phyloP scores from a whole-genome alignment of 2,329 filamentous ascomycete genomes.

The Xylaria sp. region DNA sequence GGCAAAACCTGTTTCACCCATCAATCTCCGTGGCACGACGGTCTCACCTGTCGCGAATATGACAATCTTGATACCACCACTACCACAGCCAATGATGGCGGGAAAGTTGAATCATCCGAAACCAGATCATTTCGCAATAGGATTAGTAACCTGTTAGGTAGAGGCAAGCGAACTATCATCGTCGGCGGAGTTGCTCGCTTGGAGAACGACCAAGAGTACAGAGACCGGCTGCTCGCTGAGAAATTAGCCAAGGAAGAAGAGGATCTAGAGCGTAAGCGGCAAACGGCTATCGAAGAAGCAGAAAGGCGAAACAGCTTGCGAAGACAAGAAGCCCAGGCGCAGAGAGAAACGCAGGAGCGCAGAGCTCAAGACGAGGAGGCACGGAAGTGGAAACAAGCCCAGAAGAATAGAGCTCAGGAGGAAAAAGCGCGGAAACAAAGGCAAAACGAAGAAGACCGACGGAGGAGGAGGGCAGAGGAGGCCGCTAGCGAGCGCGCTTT shows the following conservation, averaged over 20 bases:
- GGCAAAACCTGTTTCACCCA: constrained; percentile 26
- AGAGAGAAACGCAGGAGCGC: constrained; percentile 2
- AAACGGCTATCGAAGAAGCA: constrained; percentile 12
- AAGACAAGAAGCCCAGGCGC: constrained; percentile 9
- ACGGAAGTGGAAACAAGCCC: constrained; percentile 5
- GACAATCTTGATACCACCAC: constrained; percentile 10
- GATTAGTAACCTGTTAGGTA: constrained; percentile 15
- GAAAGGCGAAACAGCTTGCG: constrained; percentile 5
- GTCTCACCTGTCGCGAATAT: constrained; percentile 26
- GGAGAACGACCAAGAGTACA: constrained; percentile 23
- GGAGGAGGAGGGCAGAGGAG: too few species aligned
- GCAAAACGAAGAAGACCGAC: constrained; percentile 15
- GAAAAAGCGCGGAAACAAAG: constrained; percentile 19
- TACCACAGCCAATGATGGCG: constrained; percentile 3
- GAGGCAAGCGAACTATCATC: constrained; percentile 20
- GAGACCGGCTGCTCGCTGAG: constrained; percentile 18
- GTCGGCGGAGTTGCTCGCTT: constrained; percentile 24
- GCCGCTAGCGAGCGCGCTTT: too few species aligned
- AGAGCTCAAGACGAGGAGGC: constrained; percentile 23
- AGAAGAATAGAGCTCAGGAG: constrained; percentile 14
- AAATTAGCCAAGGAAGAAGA: constrained; percentile 22
- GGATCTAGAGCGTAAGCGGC: constrained; percentile 15
- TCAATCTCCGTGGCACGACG: constrained; percentile 27
- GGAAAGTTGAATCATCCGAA: constrained; percentile 2
- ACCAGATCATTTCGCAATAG: constrained; percentile 14